Evolutionary conservation across 768 basidiomycete species (phyloP).

Genomic region (Tubosaeta sp.): DNA sequence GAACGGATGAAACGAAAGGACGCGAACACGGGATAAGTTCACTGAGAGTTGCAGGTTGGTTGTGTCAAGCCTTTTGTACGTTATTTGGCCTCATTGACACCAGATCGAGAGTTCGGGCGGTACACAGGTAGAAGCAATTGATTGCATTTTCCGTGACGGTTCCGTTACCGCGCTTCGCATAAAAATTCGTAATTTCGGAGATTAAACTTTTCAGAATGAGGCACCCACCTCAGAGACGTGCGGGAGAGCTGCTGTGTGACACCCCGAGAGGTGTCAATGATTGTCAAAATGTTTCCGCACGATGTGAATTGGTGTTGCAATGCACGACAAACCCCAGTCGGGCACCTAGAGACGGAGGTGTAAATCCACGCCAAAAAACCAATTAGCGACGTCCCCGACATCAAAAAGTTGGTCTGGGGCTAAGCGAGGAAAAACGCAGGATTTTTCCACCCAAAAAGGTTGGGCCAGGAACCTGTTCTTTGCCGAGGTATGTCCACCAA

Average conservation of each 20-base stretch:
- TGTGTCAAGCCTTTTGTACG: conserved; percentile 25
- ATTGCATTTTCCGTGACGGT: conserved; percentile 9
- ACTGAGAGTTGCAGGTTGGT: conserved; percentile 7
- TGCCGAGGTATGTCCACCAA: too few relatives aligned
- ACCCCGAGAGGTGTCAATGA: not conserved
- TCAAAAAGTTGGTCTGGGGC: too few relatives aligned
- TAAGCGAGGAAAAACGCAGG: too few relatives aligned
- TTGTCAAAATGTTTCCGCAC: not conserved
- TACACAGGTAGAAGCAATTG: conserved; percentile 7
- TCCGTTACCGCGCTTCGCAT: conserved; percentile 9
- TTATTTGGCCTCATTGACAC: conserved; percentile 32
- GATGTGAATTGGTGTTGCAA: not conserved
- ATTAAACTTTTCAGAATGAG: not conserved
- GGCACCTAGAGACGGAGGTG: not conserved
- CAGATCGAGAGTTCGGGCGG: conserved; percentile 18
- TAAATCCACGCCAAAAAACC: not conserved
- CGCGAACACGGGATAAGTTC: conserved; percentile 25
- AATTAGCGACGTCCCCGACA: not conserved
- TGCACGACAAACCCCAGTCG: not conserved
- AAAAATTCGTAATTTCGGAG: not conserved
- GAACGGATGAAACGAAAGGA: conserved; percentile 24
- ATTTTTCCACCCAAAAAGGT: too few relatives aligned
- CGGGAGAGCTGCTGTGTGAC: not conserved
- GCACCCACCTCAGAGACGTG: not conserved
- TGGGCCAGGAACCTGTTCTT: too few relatives aligned